A percentile compares a stretch with the other conserved stretches of the same genome.
Evolutionary conservation across 2,329 filamentous ascomycete species (phyloP).

Genomic region (Stromatinia cepivora): DNA sequence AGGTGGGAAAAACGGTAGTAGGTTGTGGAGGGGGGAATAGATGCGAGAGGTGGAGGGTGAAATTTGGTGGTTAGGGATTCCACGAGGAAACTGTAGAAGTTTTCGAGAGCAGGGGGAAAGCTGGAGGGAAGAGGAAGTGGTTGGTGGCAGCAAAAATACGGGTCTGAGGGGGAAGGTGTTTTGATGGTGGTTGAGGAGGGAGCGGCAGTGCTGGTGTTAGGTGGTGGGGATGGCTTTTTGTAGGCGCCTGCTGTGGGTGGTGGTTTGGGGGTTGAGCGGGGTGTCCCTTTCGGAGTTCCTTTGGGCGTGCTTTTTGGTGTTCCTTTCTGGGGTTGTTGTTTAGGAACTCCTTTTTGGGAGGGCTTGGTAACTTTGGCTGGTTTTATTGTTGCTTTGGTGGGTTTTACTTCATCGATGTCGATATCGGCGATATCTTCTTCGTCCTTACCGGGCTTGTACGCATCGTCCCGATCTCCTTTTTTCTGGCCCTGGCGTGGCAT

Average conservation of each 20-base stretch:
- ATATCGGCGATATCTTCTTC: constrained; percentile 2
- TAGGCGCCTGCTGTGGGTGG: neutral
- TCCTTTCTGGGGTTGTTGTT: neutral
- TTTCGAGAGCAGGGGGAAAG: neutral
- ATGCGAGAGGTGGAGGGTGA: neutral
- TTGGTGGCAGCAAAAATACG: constrained; percentile 2
- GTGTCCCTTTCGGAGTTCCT: constrained; percentile 6
- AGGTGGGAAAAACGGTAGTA: constrained; percentile 20
- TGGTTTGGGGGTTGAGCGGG: neutral
- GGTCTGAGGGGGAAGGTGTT: neutral
- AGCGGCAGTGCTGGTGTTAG: constrained; percentile 1
- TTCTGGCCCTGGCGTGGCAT: constrained; percentile 16
- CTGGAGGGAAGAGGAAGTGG: neutral
- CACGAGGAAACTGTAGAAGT: constrained; percentile 16
- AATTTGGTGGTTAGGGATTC: neutral
- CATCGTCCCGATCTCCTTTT: neutral
- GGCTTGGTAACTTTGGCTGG: neutral
- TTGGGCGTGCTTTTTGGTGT: neutral
- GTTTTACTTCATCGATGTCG: neutral
- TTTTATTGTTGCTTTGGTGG: neutral
- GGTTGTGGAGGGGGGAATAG: neutral
- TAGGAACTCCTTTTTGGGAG: neutral
- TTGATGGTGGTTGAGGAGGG: neutral
- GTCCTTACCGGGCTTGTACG: constrained; percentile 1
- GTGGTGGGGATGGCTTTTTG: constrained; percentile 1